Evolutionary conservation across 305 asterid genomes (phyloP).

Genomic region (Fraxinus sp.): DNA sequence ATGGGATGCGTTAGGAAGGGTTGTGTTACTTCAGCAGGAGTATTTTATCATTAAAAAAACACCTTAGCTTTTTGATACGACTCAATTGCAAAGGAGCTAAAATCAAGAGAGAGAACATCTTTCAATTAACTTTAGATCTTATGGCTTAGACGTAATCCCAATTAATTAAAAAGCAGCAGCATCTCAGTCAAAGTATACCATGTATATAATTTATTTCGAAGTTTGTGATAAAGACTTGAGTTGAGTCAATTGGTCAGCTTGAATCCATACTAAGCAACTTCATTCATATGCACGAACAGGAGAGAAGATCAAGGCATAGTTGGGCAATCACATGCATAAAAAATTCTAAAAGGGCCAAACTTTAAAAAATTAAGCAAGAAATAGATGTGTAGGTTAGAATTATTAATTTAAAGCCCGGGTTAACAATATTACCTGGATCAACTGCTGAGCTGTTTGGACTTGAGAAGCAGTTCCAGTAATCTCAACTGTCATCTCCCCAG

Average conservation of each 20-base stretch:
- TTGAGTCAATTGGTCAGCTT: not conserved
- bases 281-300: not conserved
- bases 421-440: conserved; percentile 64
- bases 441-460: conserved; percentile 94
- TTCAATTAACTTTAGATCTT: not conserved
- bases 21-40: not conserved
- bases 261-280: not conserved
- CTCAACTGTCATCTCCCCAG: conserved; percentile 95
- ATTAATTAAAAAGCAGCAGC: not conserved
- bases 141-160: not conserved
- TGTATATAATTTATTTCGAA: not conserved
- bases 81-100: not conserved
- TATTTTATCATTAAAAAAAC: not conserved
- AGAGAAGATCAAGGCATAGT: not conserved
- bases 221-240: not conserved
- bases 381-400: not conserved
- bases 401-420: not conserved
- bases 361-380: not conserved
- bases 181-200: not conserved
- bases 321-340: not conserved
- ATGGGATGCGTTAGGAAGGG: not conserved
- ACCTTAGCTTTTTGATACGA: not conserved
- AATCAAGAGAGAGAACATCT: not conserved
- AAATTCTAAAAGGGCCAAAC: not conserved
- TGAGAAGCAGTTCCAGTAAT: conserved; percentile 87